Base-by-base conservation (phyloP, 2,329 filamentous ascomycete species). In the Apiospora malaysiana region DNA sequence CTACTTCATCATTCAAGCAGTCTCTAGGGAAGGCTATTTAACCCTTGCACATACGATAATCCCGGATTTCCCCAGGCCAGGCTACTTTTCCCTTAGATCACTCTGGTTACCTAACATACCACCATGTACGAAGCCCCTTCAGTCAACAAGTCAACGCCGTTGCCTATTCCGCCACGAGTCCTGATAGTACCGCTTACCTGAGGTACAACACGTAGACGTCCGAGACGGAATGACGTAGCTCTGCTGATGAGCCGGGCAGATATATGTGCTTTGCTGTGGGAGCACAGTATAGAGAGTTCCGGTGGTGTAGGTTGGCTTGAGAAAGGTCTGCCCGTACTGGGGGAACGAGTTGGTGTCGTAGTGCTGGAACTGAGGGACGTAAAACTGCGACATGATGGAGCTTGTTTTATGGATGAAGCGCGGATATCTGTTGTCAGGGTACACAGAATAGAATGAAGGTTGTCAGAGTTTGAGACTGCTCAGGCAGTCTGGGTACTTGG, bases 181-280 rank as follows among this genome's bases (percentile, higher is more conserved):
- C 27, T 63, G 56, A 6, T 63, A 63, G 9, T 63, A 63, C 32
- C 56, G 56, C 56, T 63, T 63, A 63, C 56, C 56, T 23, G 32
- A 4, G 56, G 3, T 4, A n/a, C 6, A 37, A 21, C 1, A 63
- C 4, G 12, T 23, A 14, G 18, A 9, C 12, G 32, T 9, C 9
- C 6, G 21, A 10, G 56, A 16, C 18, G 51, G 7, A 0, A 59
- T 8, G 4, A 59, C 7, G 18, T 59, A 59, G 1, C 16, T 12
- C 21, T 23, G 21, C 14, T 51, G 47, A 6, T 21, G 27, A 14
- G 43, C 7, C 18, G 42, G 42, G 14, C 12, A 12, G 1, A 45
- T 45, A 16, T 45, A 45, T 2, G 42, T 45, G 10, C 4, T 45
- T 2, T 63, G 56, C n/a, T n/a, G 32, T 4, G n/a, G 3, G 5